Evolutionary conservation across 306 rosid genomes (phyloP).

Genomic region (Medicago ruthenica): DNA sequence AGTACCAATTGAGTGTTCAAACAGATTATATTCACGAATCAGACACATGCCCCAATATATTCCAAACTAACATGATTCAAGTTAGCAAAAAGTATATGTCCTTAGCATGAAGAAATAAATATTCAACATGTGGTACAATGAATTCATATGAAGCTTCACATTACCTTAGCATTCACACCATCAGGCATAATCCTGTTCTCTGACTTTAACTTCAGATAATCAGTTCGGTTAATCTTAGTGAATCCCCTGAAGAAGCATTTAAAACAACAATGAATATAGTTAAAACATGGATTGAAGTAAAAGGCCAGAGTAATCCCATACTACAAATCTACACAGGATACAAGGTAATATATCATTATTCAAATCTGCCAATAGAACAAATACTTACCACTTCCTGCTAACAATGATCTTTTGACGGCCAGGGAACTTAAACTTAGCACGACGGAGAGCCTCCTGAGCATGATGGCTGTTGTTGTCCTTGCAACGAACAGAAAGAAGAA

Average conservation of each 20-base stretch:
- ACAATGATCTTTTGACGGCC: conserved; percentile 90
- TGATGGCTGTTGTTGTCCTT: conserved; percentile 76
- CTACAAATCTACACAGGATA: too few relatives aligned
- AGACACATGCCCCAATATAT: too few relatives aligned
- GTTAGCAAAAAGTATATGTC: not conserved
- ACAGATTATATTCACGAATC: too few relatives aligned
- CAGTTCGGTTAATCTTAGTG: conserved; percentile 70
- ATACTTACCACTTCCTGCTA: conserved; percentile 78
- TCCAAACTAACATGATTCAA: too few relatives aligned
- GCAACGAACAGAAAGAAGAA: conserved; percentile 83
- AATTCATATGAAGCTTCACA: not conserved
- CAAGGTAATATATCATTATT: too few relatives aligned
- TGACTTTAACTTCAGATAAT: conserved; percentile 63
- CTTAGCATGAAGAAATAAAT: too few relatives aligned
- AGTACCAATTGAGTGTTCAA: too few relatives aligned
- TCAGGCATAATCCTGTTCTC: conserved; percentile 63
- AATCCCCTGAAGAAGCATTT: conserved; percentile 63
- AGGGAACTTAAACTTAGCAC: conserved; percentile 86
- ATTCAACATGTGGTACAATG: too few relatives aligned
- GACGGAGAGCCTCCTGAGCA: conserved; percentile 91
- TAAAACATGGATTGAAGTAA: too few relatives aligned
- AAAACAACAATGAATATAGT: too few relatives aligned
- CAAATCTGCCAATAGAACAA: not conserved
- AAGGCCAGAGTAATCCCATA: too few relatives aligned
- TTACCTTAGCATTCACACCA: conserved; percentile 88